Evolutionary conservation across 495 filamentous ascomycete species (phyloP), one percentile per base, ranked within the genome.

Genomic region (Neurospora hispaniola): DNA sequence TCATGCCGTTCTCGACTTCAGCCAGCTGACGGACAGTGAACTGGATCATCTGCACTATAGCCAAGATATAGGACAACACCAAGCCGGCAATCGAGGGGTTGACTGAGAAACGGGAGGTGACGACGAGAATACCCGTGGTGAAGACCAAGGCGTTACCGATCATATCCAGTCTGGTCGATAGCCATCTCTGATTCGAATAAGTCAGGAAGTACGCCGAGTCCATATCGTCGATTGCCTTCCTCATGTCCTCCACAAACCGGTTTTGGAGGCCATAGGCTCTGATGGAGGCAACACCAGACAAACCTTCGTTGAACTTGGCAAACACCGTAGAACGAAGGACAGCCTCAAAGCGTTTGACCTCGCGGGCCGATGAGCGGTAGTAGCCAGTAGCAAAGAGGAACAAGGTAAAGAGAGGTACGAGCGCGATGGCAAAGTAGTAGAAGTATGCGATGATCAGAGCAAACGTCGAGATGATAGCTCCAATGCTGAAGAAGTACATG

Each of bases 1-100:
- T 98, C 94, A 99, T 97, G 78, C 92, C 91, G 84, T 97, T 98
- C 80, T 99, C 96, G 27, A 98, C 93, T 79, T 98, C 96, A 42
- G 96, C 94, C 43, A 98, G 87, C 82, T 98, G 96, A 44, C 95
- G 89, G 23, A 98, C 92, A 3, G 94, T 94, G 82, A 97, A 97
- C 79, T 97, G 94, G 68, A 98, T 89, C 92, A 97, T 94, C 82
- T 96, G 92, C n/a, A 96, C 94, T 74, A 98, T 96, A 41, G 90
- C 88, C 3, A 98, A 86, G 75, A 98, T 97, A 79, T 97, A 98
- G 12, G 92, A 94, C 11, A 98, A 85, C 0, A 98, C 94, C 40
- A 98, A 82, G 23, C 96, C 95, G 70, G 88, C 90, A 71, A 94
- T 96, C 70, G 91, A 93, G 11, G 95, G 96, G 42, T 88, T 81